These are phyloP conservation scores for Rhinocladiella similis DNA, from an alignment of 2,329 filamentous ascomycete genomes.

Conservation along the genomic window DNA sequence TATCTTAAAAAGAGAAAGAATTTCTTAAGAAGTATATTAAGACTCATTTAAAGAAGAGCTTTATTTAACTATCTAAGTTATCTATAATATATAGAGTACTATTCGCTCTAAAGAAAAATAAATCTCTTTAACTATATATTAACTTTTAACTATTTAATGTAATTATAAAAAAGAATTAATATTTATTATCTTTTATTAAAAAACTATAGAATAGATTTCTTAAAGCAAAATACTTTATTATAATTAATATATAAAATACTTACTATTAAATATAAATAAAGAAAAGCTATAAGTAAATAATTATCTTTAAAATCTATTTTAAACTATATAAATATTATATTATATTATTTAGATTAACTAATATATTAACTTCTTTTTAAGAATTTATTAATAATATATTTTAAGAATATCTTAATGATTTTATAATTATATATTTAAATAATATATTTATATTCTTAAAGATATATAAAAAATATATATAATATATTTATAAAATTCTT, in stretches of 20 bases:
- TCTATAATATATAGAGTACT: neutral
- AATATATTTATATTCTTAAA: conserved; percentile 34
- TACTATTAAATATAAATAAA: conserved; percentile 22
- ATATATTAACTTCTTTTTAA: conserved; percentile 3
- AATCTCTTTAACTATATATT: neutral
- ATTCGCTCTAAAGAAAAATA: neutral
- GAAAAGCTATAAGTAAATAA: conserved; percentile 26
- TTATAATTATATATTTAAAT: conserved; percentile 24
- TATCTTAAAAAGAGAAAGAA: neutral
- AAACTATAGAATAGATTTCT: neutral
- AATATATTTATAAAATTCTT: conserved; percentile 22
- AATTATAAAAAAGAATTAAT: neutral
- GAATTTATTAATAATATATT: conserved; percentile 13
- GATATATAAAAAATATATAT: conserved; percentile 28
- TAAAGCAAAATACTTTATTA: neutral
- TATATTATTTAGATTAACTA: neutral
- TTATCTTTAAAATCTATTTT: conserved; percentile 17
- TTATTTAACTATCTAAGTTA: neutral
- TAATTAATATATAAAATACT: neutral
- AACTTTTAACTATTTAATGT: neutral
- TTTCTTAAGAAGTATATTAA: neutral
- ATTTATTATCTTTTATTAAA: neutral
- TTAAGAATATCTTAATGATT: conserved; percentile 11
- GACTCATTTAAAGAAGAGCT: neutral
- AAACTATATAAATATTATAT: conserved; percentile 5